Base-by-base conservation (phyloP, 2,329 filamentous ascomycete genomes). In the Penicillium sclerotigenum region DNA sequence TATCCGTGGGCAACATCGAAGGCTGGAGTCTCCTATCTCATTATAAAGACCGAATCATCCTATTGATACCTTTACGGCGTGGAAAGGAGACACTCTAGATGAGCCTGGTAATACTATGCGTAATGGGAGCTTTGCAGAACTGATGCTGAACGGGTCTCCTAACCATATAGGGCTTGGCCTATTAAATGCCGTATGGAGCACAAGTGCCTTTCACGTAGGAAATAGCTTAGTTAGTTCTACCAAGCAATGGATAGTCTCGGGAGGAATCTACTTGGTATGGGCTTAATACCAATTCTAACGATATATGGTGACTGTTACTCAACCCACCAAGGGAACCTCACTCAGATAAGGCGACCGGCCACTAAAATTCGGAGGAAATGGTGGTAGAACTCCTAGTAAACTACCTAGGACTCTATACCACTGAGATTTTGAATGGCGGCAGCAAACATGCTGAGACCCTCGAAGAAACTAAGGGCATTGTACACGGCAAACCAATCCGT, bases 11-110 rank as follows among this genome's bases (percentile, higher is more conserved):
- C 4, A 43, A 59, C 8, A 33, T 50, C 6, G 58, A 60, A 34
- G 42, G 53, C 11, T 63, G 59, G 59, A n/a, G 49, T 5, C 43
- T 63, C n/a, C 42, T 63, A 4, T 62, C 61, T 9, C 47, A 62
- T 33, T 63, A 63, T 26, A 56, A 56, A 40, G 58, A 63, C 2
- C 41, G 36, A n/a, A 61, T 62, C 1, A 38, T 63, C 3, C 59
- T 51, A 7, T 37, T 63, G 14, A 51, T 59, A 9, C 55, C 61
- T n/a, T 34, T 60, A 5, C 55, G 54, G 4, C 42, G 48, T 46
- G 57, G 52, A 20, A 47, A 57, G 3, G 58, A 60, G 26, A 49
- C 45, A 3, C 51, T 58, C 9, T 62, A 58, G 61, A 22, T 54
- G 10, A 57, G 40, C 8, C 28, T 60, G 22, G 51, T 63, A 1